Percentiles rank a stretch among this genome's conserved stretches.
Conservation (phyloP, 2,329 filamentous ascomycete genomes). For the Fusarium secorum region DNA sequence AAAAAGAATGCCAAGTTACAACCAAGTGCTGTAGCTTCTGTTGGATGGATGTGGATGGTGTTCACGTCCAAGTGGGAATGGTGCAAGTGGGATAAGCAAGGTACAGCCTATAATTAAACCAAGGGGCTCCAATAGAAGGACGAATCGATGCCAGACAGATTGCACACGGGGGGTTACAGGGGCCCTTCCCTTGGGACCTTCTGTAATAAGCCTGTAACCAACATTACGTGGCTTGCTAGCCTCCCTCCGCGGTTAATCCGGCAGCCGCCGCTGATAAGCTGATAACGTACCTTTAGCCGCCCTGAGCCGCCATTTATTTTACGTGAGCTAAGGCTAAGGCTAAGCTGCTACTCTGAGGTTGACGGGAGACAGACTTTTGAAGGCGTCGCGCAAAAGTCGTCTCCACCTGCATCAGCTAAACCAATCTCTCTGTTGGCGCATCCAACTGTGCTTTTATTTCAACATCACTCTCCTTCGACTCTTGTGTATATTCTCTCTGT, state of each 20-base stretch:
- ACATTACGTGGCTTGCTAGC: slow-evolving; percentile 27
- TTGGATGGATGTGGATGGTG: slow-evolving; percentile 11
- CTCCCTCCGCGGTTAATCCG: slow-evolving; percentile 21
- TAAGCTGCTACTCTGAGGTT: neutral
- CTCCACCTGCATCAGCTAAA: slow-evolving; percentile 27
- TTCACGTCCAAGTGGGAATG: slow-evolving; percentile 27
- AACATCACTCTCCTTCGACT: neutral
- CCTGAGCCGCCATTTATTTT: neutral
- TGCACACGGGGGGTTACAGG: slow-evolving; percentile 23
- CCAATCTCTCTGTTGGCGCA: slow-evolving; percentile 31
- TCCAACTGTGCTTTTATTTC: slow-evolving; percentile 11
- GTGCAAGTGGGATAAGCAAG: slow-evolving; percentile 23
- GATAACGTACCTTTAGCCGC: slow-evolving; percentile 23
- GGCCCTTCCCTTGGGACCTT: slow-evolving; percentile 3
- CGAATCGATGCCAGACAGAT: slow-evolving; percentile 29
- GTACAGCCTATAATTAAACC: slow-evolving; percentile 33
- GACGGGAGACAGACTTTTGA: slow-evolving; percentile 10
- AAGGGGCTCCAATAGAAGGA: slow-evolving; percentile 28
- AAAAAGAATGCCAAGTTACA: slow-evolving; percentile 21
- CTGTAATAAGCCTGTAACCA: slow-evolving; percentile 18
- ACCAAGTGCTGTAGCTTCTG: slow-evolving; percentile 11
- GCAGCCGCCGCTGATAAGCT: slow-evolving; percentile 24
- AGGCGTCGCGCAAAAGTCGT: slow-evolving; percentile 20
- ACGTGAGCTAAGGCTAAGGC: neutral
- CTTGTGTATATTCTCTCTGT: neutral